These are phyloP conservation scores for Blastocystis sp. DNA, from an alignment of 352 stramenopile genomes.

Conservation along the genomic window DNA sequence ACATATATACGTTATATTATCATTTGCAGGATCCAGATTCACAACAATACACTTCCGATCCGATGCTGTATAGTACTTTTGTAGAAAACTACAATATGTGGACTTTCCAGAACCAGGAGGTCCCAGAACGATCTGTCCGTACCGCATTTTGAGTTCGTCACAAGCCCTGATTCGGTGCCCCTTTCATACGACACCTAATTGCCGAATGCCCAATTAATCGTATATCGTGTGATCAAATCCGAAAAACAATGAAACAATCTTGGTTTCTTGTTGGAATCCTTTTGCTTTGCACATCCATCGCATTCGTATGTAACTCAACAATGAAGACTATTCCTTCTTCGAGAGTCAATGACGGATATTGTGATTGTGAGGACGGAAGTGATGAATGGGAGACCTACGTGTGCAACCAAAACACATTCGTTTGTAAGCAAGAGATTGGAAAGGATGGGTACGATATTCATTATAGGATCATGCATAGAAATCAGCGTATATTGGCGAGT, in stretches of 20 bases:
- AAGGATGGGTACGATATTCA: not conserved
- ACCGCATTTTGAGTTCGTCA: slow-evolving; percentile 36
- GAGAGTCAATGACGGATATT: slow-evolving; percentile 39
- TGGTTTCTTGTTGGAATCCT: not conserved
- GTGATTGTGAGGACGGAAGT: slow-evolving; percentile 35
- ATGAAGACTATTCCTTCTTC: not conserved
- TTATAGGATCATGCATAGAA: not conserved
- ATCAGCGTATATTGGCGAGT: not conserved
- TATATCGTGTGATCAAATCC: too few species aligned
- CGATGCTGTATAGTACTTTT: slow-evolving; percentile 79
- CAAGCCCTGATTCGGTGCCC: too few species aligned
- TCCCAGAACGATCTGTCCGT: slow-evolving; percentile 71
- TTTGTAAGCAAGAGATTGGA: not conserved
- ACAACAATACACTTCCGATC: slow-evolving; percentile 75
- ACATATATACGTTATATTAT: slow-evolving; percentile 70
- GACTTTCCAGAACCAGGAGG: slow-evolving; percentile 87
- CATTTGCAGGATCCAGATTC: slow-evolving; percentile 95
- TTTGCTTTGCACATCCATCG: not conserved
- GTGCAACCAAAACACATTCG: not conserved
- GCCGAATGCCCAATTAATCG: too few species aligned
- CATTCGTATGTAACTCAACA: not conserved
- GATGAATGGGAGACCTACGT: slow-evolving; percentile 34
- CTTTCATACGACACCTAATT: too few species aligned
- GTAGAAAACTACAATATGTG: slow-evolving; percentile 94
- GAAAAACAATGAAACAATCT: too few species aligned